Evolutionary conservation across 2,329 filamentous ascomycete species (phyloP).

Genomic region (Corniculantispora saksenae): DNA sequence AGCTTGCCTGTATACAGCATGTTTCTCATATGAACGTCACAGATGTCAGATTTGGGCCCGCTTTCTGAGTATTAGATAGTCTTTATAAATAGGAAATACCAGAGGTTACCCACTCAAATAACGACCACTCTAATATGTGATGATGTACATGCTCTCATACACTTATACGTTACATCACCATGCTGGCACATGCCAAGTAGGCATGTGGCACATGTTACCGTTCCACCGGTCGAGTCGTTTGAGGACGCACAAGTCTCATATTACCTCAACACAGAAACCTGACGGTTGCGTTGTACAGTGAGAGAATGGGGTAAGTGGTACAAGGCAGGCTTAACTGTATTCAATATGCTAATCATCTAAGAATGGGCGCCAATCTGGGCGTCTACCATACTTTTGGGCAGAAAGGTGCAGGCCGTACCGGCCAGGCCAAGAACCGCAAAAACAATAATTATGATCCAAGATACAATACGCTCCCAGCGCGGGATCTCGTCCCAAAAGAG

Average conservation of each 20-base stretch:
- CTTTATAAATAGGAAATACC: conserved; percentile 51
- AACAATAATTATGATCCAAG: conserved; percentile 68
- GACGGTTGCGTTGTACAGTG: not conserved
- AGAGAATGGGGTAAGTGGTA: not conserved
- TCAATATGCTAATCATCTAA: not conserved
- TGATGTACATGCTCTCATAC: not conserved
- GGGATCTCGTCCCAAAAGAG: conserved; percentile 77
- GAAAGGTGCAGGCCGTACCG: conserved; percentile 84
- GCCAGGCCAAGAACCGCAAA: conserved; percentile 71
- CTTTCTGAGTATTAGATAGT: conserved; percentile 59
- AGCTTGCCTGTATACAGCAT: conserved; percentile 14
- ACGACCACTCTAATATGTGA: not conserved
- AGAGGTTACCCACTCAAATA: conserved; percentile 66
- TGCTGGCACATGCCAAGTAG: not conserved
- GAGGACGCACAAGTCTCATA: not conserved
- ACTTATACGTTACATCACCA: too few relatives aligned
- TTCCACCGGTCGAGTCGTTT: not conserved
- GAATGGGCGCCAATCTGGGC: conserved; percentile 24
- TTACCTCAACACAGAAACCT: not conserved
- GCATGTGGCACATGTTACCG: not conserved
- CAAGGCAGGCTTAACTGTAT: not conserved
- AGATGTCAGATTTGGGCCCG: conserved; percentile 51
- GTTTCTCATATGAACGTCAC: conserved; percentile 6
- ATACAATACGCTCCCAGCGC: conserved; percentile 61
- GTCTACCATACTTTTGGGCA: conserved; percentile 75